Evolutionary conservation across 257 asterid genomes (phyloP).

Genomic region (Euphrasia confusa): DNA sequence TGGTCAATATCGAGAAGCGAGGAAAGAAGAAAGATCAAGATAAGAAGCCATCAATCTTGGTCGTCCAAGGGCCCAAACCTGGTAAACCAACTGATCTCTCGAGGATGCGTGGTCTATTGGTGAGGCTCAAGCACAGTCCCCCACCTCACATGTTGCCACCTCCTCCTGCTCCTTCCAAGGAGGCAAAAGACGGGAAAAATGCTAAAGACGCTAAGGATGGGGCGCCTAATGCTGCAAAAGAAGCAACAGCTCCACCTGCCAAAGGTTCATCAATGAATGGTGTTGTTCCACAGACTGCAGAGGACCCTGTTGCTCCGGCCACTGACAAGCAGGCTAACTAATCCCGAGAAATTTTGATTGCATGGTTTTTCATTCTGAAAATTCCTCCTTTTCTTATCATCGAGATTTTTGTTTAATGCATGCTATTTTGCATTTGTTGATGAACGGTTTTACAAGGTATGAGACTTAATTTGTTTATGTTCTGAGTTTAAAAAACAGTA

Average conservation of each 20-base stretch:
- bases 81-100: constrained; percentile 98
- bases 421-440: constrained; percentile 24
- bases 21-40: constrained; percentile 94
- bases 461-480: constrained; percentile 10
- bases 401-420: neutral
- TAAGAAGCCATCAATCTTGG: constrained; percentile 75
- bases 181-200: constrained; percentile 42
- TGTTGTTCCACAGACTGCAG: constrained; percentile 32
- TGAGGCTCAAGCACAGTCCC: constrained; percentile 93
- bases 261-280: constrained; percentile 40
- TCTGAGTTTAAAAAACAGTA: constrained; percentile 8
- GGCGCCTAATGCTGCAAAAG: constrained; percentile 33
- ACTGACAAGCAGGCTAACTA: constrained; percentile 36
- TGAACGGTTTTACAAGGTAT: neutral
- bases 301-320: constrained; percentile 37
- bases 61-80: constrained; percentile 93
- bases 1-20: constrained; percentile 73
- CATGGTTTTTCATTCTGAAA: neutral
- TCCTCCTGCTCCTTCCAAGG: constrained; percentile 75
- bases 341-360: constrained; percentile 14
- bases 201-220: constrained; percentile 32
- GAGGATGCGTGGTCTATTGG: constrained; percentile 84
- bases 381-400: neutral
- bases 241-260: constrained; percentile 35
- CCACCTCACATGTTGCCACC: constrained; percentile 97